Conservation (phyloP, 1,284 basidiomycete genomes). For the Cryptococcus sp. region DNA sequence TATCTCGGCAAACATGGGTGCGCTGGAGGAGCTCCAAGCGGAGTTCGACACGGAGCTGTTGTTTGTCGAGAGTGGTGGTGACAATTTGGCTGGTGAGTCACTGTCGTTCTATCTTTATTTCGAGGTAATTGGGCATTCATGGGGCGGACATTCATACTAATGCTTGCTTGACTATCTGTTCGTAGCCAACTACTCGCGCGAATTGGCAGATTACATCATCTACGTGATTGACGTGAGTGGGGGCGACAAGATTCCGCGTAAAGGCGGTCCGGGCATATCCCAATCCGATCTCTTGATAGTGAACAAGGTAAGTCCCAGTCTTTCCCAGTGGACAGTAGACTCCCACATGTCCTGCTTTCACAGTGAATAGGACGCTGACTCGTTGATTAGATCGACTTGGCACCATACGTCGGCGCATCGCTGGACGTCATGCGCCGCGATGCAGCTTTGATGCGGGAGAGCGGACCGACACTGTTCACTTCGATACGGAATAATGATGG, state of each 20-base stretch:
- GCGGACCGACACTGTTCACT: conserved; percentile 90
- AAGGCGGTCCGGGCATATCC: conserved; percentile 95
- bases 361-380: neutral
- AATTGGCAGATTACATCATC: conserved; percentile 96
- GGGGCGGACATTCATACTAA: neutral
- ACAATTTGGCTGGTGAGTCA: conserved; percentile 23
- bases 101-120: too few species aligned
- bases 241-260: conserved; percentile 96
- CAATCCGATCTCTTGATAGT: conserved; percentile 87
- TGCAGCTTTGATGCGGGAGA: conserved; percentile 87
- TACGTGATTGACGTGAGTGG: conserved; percentile 79
- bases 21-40: conserved; percentile 26
- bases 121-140: too few species aligned
- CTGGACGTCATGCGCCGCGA: conserved; percentile 94
- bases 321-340: neutral
- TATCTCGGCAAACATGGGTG: conserved; percentile 91
- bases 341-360: too few species aligned
- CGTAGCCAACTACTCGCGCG: conserved; percentile 88
- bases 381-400: conserved; percentile 77
- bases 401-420: conserved; percentile 88
- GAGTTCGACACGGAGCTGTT: conserved; percentile 67
- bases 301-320: conserved; percentile 71
- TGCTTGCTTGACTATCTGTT: conserved; percentile 1
- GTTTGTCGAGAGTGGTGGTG: conserved; percentile 69
- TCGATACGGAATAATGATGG: conserved; percentile 79